Base-by-base conservation (phyloP, 768 basidiomycete species). In the Udeniomyces megalosporus region DNA sequence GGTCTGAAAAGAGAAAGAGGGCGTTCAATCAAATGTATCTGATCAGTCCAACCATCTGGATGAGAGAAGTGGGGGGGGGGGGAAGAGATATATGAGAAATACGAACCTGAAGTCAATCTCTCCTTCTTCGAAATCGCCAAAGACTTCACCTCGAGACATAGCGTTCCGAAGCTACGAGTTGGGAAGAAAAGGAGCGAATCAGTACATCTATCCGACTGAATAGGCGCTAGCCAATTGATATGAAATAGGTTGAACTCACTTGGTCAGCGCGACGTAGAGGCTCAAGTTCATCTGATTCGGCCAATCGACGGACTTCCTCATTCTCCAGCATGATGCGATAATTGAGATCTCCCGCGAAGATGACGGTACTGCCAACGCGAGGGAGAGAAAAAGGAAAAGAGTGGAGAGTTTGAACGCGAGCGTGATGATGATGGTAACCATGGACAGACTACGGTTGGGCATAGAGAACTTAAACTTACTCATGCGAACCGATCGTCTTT, bases 281-380 rank as follows among this genome's bases (percentile, higher is more conserved):
- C 69, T 87, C 86, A 29, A 86, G 81, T 60, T 86, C 82, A 52
- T 84, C 80, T 1, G 74, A 75, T 47, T 76, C 78, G 0, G 82
- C 85, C 1, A 84, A 74, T n/a, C 78, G 73, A 60, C 89, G 78
- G 24, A 85, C 93, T 12, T 78, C 81, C 17, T 84, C 82, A 71
- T 95, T 91, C 50, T 90, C 81, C 56, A 95, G 76, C 64, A 88
- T 81, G 62, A 97, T 84, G 24, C 95, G 85, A 71, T 97, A 99
- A 71, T 99, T 99, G 57, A 66, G 48, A 45, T 99, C 95, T 11
- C 86, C 92, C 10, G 90, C 77, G 90, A 92, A 97, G 48, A 97
- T 78, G 35, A 96, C 78, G 71, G 91, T 86, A 60, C 93, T 97
- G 68, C 14, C 22, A n/a, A 26, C n/a, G n/a, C n/a, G n/a, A n/a